Evolutionary conservation across 441 rosid genomes (phyloP).

Genomic region (Jatropha podagrica): DNA sequence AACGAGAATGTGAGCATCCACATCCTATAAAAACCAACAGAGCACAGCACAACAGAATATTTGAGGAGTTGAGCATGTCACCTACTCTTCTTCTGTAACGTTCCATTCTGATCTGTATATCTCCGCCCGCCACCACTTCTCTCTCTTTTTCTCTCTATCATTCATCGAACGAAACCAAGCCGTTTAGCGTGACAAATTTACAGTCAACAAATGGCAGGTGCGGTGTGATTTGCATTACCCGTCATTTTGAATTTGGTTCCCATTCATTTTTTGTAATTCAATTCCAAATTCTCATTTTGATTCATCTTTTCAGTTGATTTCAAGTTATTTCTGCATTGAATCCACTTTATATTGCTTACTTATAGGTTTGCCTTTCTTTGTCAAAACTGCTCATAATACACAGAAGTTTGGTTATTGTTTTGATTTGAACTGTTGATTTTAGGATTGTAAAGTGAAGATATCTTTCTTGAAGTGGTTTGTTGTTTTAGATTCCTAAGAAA

Average conservation of each 20-base stretch:
- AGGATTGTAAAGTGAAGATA: background rate
- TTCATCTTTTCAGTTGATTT: background rate
- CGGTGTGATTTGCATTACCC: background rate
- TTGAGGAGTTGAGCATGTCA: background rate
- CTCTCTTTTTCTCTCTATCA: too few species aligned
- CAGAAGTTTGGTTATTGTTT: background rate
- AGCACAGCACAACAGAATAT: background rate
- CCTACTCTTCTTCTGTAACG: constrained; percentile 6
- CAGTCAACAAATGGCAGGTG: constrained; percentile 20
- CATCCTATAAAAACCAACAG: background rate
- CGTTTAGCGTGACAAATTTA: background rate
- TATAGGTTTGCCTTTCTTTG: background rate
- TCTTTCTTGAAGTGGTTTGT: background rate
- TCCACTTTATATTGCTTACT: background rate
- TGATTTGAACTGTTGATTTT: background rate
- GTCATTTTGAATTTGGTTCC: background rate
- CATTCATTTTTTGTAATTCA: background rate
- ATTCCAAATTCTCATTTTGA: background rate
- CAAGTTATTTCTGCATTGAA: background rate
- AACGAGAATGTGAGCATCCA: background rate
- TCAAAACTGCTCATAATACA: background rate
- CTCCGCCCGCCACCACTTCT: constrained; percentile 3
- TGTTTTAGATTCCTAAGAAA: background rate
- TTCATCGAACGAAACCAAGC: background rate
- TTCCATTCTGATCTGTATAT: constrained; percentile 1